Evolutionary conservation across 345 rosid genomes (phyloP), one percentile per base, ranked within the genome.

Genomic region (Rubroshorea leprosula): DNA sequence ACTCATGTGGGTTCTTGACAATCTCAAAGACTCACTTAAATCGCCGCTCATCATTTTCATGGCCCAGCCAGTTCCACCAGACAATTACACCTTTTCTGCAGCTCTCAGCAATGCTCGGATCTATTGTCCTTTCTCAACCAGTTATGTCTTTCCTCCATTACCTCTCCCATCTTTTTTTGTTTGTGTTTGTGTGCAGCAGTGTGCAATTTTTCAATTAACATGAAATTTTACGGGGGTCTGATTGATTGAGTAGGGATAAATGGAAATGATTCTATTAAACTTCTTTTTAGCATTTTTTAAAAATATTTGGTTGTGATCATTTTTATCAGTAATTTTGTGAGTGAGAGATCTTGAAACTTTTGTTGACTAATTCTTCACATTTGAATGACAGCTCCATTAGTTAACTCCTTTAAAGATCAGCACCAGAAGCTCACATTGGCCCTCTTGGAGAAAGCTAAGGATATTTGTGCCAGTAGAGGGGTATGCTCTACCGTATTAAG

Each of bases 381-480:
- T 35, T 10, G 41, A 10, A 35, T 64, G 19, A 24, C 71, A 86
- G 97, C 89, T 54, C 6, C 7, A 18, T 72, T 89, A 68, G 54
- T 82, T 0, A 46, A 52, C 23, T 69, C 79, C 0, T 54, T 84
- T 16, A 78, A 74, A 52, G 83, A 82, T 47, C 82, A 77, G 58
- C 72, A 73, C 47, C 78, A 69, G 70, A 86, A 68, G 57, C 26
- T 48, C 1, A 77, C 74, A 3, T 29, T 60, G 44, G 52, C 64
- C 49, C 75, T 77, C 5, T 50, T 85, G 68, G 66, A 51, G 11
- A 61, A 58, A 59, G 88, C 84, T 13, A 64, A 58, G 54, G 72
- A 72, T 35, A 68, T 80, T 20, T 82, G 89, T 50, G 72, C 74
- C 49, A 60, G 62, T 23, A 67, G 45, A 39, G 84, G 84, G 84